Evolutionary conservation across 495 filamentous ascomycete genomes (phyloP), one percentile per base, ranked within the genome.

Genomic region (Achaetomiella virescens): DNA sequence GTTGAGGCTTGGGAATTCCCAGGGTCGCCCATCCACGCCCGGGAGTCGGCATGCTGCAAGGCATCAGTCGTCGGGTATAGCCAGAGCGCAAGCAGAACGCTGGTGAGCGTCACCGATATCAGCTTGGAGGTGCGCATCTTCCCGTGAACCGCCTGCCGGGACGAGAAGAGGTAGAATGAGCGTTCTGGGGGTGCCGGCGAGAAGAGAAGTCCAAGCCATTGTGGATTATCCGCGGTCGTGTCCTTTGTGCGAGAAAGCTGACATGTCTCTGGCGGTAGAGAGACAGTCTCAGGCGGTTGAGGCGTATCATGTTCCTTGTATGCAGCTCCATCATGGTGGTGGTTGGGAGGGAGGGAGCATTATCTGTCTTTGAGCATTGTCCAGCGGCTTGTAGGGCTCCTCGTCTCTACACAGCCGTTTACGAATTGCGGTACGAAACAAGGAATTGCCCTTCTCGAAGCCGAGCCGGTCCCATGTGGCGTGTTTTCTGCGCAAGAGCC

Each of bases 21-120:
- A 2, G n/a, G 27, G 27, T 4, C 17, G 27, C 24, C n/a, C 15
- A 36, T 3, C 9, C 17, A 48, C 25, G 46, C 45, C 24, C 27
- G 2, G 52, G 40, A 24, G 51, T 46, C 57, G 38, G 38, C 18
- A 37, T 52, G 55, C 46, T 57, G 47, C 46, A 46, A 40, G 31
- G 33, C 48, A 67, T 74, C 69, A 65, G 64, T 64, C n/a, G n/a
- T n/a, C 63, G 72, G 73, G 64, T 70, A 73, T 44, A 77, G 67
- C 55, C 66, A 69, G 58, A 69, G 68, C 42, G 70, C 62, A 66
- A 77, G 67, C 62, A 72, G 64, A 35, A 60, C 66, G 67, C 70
- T 63, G 49, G 71, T 52, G 57, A 61, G 27, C 24, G 69, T 59
- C 56, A 66, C 65, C 49, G 63, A 60, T 47, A 61, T 18, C 12